Base-by-base conservation (phyloP, 2,329 filamentous ascomycete species). In the Alternaria sp. region DNA sequence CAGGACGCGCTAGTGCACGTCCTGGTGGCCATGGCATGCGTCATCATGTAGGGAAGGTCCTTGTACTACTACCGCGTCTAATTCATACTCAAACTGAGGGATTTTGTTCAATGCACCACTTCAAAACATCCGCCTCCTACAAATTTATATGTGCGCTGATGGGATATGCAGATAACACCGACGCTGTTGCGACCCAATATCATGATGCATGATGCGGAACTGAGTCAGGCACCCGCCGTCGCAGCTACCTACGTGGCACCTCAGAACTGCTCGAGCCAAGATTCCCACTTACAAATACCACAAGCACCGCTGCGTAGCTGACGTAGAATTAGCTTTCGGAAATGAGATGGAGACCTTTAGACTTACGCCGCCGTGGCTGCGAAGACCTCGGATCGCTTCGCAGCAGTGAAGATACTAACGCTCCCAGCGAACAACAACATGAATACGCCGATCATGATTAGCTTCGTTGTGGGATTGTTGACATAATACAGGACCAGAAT, bases 341-440 rank as follows among this genome's bases (percentile, higher is more conserved):
- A 10, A 17, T 0, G 36, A 5, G 5, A 17, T 40, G 1, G 2
- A 40, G 15, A 3, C 5, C 15, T 2, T 17, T 10, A 2, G 0
- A 40, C 36, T 17, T 11, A 40, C 36, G 36, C 36, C 0, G 32
- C 32, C 32, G 32, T 36, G 32, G 32, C 32, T 36, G 32, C 32
- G 32, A 36, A 36, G 1, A 36, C 32, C 32, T 36, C 32, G 13
- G 32, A 36, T 36, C 32, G 32, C 32, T 36, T 36, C 32, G 32
- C 32, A 36, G 32, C 32, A n/a, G 32, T 36, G 32, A 36, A 36
- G 32, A 36, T 36, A 36, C 32, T 36, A 9, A 36, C 32, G 32
- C 32, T 36, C 1, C 32, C 15, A 36, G 32, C 32, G 8, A 36
- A 36, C 32, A 36, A 36, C 4, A 36, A n/a, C 32, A 36, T n/a